These are phyloP conservation scores for Cryptococcus depauperatus DNA, from an alignment of 1,284 basidiomycete genomes.

Conservation along the genomic window DNA sequence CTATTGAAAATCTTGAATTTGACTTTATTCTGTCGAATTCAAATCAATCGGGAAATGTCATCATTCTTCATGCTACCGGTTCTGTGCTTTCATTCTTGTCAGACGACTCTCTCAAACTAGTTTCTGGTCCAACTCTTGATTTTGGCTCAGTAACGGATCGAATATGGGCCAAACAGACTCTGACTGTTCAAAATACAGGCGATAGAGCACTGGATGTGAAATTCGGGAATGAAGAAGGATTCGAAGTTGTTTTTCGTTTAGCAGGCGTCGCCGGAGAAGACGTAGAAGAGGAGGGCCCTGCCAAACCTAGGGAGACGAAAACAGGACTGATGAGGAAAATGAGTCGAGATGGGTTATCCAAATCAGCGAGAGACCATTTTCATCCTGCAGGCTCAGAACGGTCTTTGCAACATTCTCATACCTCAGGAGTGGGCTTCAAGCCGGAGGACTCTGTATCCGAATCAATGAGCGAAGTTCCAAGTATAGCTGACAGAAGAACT, in stretches of 20 bases:
- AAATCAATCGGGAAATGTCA: conserved; percentile 37
- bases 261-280: conserved; percentile 44
- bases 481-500: no score
- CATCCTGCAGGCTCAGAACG: neutral
- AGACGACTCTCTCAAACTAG: conserved; percentile 45
- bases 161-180: conserved; percentile 46
- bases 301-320: conserved; percentile 4
- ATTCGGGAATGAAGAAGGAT: conserved; percentile 44
- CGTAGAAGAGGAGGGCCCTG: conserved; percentile 35
- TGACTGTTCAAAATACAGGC: conserved; percentile 47
- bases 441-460: neutral
- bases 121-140: conserved; percentile 46
- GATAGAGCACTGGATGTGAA: conserved; percentile 46
- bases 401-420: neutral
- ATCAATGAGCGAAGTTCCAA: neutral
- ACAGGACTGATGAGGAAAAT: neutral
- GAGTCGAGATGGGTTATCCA: neutral
- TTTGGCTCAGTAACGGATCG: conserved; percentile 49
- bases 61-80: conserved; percentile 35
- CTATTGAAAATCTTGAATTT: conserved; percentile 35
- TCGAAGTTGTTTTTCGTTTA: conserved; percentile 47
- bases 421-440: neutral
- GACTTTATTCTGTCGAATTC: conserved; percentile 41
- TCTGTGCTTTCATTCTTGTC: conserved; percentile 27
- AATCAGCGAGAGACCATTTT: conserved; percentile 16